Conservation (phyloP, 106 monocot species). For the Posidonia australis region DNA sequence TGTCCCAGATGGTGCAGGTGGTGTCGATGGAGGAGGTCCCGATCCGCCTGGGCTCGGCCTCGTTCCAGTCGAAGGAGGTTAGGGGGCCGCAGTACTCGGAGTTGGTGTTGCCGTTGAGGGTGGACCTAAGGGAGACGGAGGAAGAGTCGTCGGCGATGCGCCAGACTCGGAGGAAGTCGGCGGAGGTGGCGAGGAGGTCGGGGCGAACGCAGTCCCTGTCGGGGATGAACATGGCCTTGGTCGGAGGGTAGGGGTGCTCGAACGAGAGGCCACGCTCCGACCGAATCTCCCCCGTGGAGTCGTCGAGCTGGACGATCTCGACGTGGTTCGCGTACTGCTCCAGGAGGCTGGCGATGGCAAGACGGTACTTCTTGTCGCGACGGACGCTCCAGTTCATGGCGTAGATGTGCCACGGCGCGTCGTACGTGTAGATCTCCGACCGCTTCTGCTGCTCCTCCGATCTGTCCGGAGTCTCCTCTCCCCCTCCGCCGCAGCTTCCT, state of each 20-base stretch:
- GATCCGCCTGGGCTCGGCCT: constrained; percentile 86
- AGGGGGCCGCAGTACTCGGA: constrained; percentile 97
- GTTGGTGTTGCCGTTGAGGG: constrained; percentile 88
- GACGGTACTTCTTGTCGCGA: constrained; percentile 92
- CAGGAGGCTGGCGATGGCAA: constrained; percentile 78
- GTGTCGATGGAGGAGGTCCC: constrained; percentile 92
- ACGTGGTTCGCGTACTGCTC: constrained; percentile 80
- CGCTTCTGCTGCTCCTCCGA: constrained; percentile 83
- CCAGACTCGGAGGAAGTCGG: constrained; percentile 93
- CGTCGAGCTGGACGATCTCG: constrained; percentile 97
- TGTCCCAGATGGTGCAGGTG: constrained; percentile 98
- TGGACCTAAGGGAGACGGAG: constrained; percentile 27
- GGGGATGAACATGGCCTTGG: constrained; percentile 86
- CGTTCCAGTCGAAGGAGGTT: constrained; percentile 99
- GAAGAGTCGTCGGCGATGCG: constrained; percentile 27
- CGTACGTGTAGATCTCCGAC: constrained; percentile 99
- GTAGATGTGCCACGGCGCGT: constrained; percentile 98
- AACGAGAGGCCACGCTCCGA: constrained; percentile 72
- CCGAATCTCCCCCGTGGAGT: constrained; percentile 89
- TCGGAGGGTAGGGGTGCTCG: constrained; percentile 93
- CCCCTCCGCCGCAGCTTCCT: not conserved
- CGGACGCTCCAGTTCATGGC: constrained; percentile 99
- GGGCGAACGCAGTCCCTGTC: constrained; percentile 75
- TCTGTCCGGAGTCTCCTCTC: not conserved
- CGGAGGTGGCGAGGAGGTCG: constrained; percentile 92